These are phyloP conservation scores for Irpex sp. DNA, from an alignment of 1,284 basidiomycete species.

Conservation along the genomic window DNA sequence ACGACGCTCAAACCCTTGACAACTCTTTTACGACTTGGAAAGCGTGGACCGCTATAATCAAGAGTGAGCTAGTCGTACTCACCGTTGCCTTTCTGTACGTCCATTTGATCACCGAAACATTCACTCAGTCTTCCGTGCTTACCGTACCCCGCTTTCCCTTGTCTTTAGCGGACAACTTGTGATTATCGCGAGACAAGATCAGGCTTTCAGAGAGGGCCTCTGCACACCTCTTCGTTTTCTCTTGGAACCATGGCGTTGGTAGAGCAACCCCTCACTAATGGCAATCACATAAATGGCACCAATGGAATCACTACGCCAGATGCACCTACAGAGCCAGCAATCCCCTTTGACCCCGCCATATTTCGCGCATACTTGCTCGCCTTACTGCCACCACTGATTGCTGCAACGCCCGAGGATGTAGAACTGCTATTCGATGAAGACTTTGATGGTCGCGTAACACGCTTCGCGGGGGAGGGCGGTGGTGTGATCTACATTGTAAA, in stretches of 20 bases:
- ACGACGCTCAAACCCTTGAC: conserved; percentile 1
- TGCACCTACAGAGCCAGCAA: conserved; percentile 19
- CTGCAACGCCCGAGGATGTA: conserved; percentile 59
- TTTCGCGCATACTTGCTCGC: conserved; percentile 67
- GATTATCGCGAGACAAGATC: conserved; percentile 15
- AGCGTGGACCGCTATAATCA: conserved; percentile 10
- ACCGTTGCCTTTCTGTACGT: background rate
- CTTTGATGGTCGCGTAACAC: conserved; percentile 68
- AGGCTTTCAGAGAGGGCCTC: conserved; percentile 7
- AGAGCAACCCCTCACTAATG: conserved; percentile 24
- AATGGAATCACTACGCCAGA: conserved; percentile 23
- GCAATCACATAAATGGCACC: conserved; percentile 20
- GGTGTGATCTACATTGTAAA: conserved; percentile 79
- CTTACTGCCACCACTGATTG: conserved; percentile 74
- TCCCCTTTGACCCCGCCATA: conserved; percentile 55
- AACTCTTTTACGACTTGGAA: background rate
- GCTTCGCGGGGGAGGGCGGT: conserved; percentile 72
- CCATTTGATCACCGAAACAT: conserved; percentile 12
- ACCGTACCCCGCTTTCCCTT: conserved; percentile 19
- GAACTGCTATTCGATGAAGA: conserved; percentile 68
- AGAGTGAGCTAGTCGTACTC: conserved; percentile 3
- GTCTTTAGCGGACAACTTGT: conserved; percentile 19
- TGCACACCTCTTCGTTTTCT: conserved; percentile 1
- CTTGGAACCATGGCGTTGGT: conserved; percentile 22
- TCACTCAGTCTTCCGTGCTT: conserved; percentile 17